These are phyloP conservation scores for Alternaria viburni DNA, from an alignment of 2,329 filamentous ascomycete genomes.

Conservation along the genomic window DNA sequence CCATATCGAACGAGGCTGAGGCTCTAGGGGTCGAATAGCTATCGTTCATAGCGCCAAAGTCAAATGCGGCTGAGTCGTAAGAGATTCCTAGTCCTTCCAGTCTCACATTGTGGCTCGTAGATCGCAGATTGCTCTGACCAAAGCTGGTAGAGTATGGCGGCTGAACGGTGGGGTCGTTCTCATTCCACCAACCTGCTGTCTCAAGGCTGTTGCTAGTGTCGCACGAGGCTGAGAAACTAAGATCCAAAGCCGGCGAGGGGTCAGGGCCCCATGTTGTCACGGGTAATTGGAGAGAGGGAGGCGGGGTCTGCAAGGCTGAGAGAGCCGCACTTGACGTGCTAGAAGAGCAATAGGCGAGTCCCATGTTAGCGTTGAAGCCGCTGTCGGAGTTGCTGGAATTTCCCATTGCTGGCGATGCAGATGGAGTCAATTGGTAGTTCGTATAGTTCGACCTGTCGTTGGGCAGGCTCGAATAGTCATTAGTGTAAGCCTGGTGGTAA, in stretches of 20 bases:
- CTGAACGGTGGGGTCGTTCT: conserved; percentile 15
- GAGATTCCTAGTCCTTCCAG: conserved; percentile 41
- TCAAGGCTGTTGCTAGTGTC: conserved; percentile 34
- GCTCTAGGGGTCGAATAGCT: neutral
- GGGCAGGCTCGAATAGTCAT: conserved; percentile 25
- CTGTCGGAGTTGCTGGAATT: conserved; percentile 21
- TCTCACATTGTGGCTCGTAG: conserved; percentile 22
- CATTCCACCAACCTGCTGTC: conserved; percentile 39
- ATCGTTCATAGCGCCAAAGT: conserved; percentile 12
- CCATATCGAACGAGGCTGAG: conserved; percentile 28
- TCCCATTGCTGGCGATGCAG: conserved; percentile 40
- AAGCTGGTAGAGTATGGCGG: conserved; percentile 22
- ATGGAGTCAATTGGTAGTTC: conserved; percentile 45
- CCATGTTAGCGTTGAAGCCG: conserved; percentile 32
- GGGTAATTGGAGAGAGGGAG: conserved; percentile 38
- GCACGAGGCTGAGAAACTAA: conserved; percentile 40
- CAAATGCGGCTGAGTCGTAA: conserved; percentile 35
- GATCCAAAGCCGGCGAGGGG: conserved; percentile 36
- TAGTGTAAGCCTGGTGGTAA: conserved; percentile 32
- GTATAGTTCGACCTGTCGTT: conserved; percentile 24
- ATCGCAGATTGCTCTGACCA: conserved; percentile 26
- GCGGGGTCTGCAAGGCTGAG: conserved; percentile 48
- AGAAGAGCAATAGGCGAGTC: conserved; percentile 21
- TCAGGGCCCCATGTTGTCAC: conserved; percentile 41
- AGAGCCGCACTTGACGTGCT: conserved; percentile 34